Base-by-base conservation (phyloP, 148 eudicot genomes). In the Arctostaphylos glauca region DNA sequence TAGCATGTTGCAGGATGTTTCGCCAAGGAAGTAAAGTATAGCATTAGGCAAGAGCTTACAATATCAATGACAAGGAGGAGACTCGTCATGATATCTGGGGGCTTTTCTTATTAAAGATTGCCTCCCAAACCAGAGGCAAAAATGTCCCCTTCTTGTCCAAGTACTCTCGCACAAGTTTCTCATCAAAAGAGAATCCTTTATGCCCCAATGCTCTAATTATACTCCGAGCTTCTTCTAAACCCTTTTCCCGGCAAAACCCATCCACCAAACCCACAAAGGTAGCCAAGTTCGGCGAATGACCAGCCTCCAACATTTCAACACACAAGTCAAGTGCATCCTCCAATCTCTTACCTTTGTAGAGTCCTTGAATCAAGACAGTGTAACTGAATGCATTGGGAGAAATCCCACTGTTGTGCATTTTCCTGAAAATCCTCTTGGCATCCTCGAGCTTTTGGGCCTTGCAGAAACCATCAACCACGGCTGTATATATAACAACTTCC, bases 381-480 rank as follows among this genome's bases (percentile, higher is more conserved):
- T 94, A 96, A 87, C 93, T 93, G 84, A 87, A 92, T 0, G 97
- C 97, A 85, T 96, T 96, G 1, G 99, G 96, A 3, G 83, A 81
- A 49, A 96, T 89, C 19, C 94, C 93, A 77, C 88, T 92, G 4
- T 70, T 84, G 84, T 94, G 91, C 99, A 96, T 96, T 80, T 96
- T 96, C 88, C 86, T 86, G 83, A 96, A 96, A 76, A 94, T 89
- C 82, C 98, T 92, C 83, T 67, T 84, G 0, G 98, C 97, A 66
- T 96, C 98, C 21, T 94, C 94, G 8, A 90, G 74, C 80, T 91
- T 92, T 3, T 86, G 92, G 23, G 94, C 97, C 88, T 94, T 90
- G 87, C 94, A 93, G 88, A 93, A 96, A 43, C 99, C 98, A 49
- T 94, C 98, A 60, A 96, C 94, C 67, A 94, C 98, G 6, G 98